A percentile compares a stretch with the other conserved stretches of the same genome.
Conservation (phyloP, 106 monocot species). For the Vanilla planifolia region DNA sequence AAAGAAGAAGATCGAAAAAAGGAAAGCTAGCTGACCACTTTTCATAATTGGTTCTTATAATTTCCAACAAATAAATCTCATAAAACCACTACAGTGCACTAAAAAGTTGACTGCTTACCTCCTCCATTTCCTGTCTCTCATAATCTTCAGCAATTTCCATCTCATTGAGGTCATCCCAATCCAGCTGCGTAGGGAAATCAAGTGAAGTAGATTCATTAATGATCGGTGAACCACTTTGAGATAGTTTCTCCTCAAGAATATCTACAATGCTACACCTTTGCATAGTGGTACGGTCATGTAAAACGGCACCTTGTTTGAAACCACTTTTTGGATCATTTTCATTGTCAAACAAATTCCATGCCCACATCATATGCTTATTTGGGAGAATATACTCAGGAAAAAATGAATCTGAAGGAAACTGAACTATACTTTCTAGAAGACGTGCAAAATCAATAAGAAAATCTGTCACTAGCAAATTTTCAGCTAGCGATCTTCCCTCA, state of each 20-base stretch:
- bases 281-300: background rate
- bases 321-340: conserved; percentile 18
- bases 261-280: conserved; percentile 38
- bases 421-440: conserved; percentile 77
- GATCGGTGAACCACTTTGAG: conserved; percentile 9
- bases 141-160: conserved; percentile 65
- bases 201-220: conserved; percentile 19
- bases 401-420: conserved; percentile 75
- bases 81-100: conserved; percentile 1
- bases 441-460: conserved; percentile 54
- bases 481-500: conserved; percentile 38
- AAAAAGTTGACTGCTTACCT: conserved; percentile 32
- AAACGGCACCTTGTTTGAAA: conserved; percentile 8
- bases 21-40: background rate
- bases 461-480: conserved; percentile 65
- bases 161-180: conserved; percentile 70
- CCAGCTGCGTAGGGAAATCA: conserved; percentile 48
- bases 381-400: conserved; percentile 48
- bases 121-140: conserved; percentile 74
- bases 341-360: conserved; percentile 56
- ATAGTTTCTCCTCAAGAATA: conserved; percentile 41
- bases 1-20: conserved; percentile 3
- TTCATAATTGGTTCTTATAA: background rate
- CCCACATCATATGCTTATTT: conserved; percentile 53
- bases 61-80: conserved; percentile 2